Base-by-base conservation (phyloP, 164 flowering plant genomes). In the Stephania japonica region DNA sequence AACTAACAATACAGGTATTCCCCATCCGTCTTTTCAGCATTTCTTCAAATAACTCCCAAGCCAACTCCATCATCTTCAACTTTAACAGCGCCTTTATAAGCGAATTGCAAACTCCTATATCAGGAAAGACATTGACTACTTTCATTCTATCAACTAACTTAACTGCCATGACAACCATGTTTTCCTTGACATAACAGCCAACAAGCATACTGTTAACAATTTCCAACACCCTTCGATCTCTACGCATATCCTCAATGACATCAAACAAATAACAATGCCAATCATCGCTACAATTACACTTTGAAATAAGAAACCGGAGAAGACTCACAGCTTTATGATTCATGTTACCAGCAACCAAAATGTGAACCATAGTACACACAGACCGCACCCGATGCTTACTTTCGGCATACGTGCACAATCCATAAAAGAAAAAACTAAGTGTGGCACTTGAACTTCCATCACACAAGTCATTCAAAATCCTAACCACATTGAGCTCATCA, bases 151-250 rank as follows among this genome's bases (percentile, higher is more conserved):
- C 25, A 42, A 69, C 32, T 65, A 76, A 50, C n/a, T 77, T 68
- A 44, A 82, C 67, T 70, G 90, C 90, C 25, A 68, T 32, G 19
- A 32, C 25, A 67, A 77, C 53, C 87, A 81, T 77, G 32, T 77
- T 74, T 68, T 81, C 83, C 79, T 68, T 70, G 27, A 82, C 75
- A 74, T 78, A 87, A 65, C 78, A 80, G 32, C 72, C 70, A 71
- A 87, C 79, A 56, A 85, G 73, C 85, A 86, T 86, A 72, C 86
- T 79, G 71, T 71, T 82, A 42, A 77, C 80, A 66, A 74, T 82
- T 73, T 72, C 77, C 62, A 78, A 70, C 53, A 73, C 77, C 66
- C 67, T 70, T 70, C 75, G 78, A 49, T 71, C 68, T 42, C 41
- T 75, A 72, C 56, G 65, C 9, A 83, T 82, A 43, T 81, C 80